phyloP scores from a whole-genome alignment of 305 asterid genomes.

The Nicotiana rustica region DNA sequence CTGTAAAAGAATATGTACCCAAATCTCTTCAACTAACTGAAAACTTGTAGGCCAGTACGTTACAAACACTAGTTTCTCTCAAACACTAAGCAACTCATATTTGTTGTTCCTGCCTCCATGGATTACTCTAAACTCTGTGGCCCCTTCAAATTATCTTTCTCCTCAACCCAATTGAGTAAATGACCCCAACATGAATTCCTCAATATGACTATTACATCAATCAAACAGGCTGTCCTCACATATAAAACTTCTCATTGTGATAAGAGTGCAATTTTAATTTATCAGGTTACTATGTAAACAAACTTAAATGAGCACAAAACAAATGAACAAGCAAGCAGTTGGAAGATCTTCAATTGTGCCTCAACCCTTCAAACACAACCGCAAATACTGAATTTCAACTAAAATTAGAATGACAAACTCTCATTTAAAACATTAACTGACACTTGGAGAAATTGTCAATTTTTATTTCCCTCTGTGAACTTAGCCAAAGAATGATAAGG shows the following conservation, averaged over 20 bases:
- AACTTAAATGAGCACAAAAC: background rate
- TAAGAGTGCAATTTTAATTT: background rate
- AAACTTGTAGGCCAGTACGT: background rate
- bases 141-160: background rate
- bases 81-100: background rate
- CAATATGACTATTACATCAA: background rate
- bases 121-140: background rate
- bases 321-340: background rate
- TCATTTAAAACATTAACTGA: background rate
- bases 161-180: background rate
- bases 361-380: background rate
- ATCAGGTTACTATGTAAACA: background rate
- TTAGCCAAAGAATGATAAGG: background rate
- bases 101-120: background rate
- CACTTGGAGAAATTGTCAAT: background rate
- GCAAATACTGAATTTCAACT: background rate
- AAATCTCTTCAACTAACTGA: background rate
- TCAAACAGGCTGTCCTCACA: background rate
- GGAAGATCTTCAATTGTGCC: background rate
- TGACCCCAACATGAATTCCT: background rate
- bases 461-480: background rate
- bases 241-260: background rate
- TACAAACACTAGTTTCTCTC: background rate
- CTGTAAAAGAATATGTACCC: background rate
- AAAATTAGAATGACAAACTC: background rate